These are phyloP conservation scores for Dictyostelium intermedium DNA, from an alignment of 78 protist species.

Conservation along the genomic window DNA sequence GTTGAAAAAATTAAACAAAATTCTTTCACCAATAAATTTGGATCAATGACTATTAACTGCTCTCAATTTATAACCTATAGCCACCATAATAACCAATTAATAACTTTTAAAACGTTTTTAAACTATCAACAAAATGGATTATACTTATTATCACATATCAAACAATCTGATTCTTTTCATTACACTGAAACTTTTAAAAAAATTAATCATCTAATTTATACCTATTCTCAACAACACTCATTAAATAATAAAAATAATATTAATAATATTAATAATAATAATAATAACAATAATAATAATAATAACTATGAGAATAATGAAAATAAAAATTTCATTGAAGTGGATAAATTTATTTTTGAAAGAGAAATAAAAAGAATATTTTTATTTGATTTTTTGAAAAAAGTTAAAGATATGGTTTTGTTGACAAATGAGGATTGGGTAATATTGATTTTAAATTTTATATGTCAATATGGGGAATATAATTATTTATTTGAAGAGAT, in stretches of 20 bases:
- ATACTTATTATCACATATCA: background rate
- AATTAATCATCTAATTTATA: background rate
- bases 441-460: background rate
- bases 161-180: background rate
- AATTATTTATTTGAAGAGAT: background rate
- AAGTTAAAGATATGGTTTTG: background rate
- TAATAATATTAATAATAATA: no score
- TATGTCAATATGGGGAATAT: background rate
- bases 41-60: background rate
- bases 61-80: background rate
- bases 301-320: no score
- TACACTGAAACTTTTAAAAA: background rate
- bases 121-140: background rate
- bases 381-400: background rate
- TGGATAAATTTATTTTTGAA: background rate
- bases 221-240: background rate
- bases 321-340: no score
- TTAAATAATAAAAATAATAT: no score
- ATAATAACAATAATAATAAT: no score
- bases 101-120: background rate
- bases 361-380: background rate
- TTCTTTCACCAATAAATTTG: background rate
- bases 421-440: background rate
- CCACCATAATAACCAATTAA: background rate
- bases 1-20: background rate